Evolutionary conservation across 106 monocot species (phyloP), one percentile per base, ranked within the genome.

Genomic region (Allium sativum): DNA sequence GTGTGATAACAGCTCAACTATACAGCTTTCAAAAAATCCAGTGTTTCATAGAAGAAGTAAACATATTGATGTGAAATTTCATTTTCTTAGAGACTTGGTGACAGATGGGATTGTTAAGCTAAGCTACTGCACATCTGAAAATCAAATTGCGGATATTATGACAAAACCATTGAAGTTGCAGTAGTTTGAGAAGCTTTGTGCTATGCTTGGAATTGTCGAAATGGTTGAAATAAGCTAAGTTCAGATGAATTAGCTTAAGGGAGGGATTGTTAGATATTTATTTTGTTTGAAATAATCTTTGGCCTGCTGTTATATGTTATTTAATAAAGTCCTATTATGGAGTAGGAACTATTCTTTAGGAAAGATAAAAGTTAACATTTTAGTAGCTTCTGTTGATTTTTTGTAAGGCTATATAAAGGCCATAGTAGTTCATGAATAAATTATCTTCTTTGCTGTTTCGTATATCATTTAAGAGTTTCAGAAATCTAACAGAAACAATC

Each of bases 1-100:
- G 44, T 64, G 64, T 64, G 48, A 64, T 10, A 64, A 64, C 43
- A 64, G 18, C 21, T 64, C 64, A 7, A 48, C 64, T 18, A 64
- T 64, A 18, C 13, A 64, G 15, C 48, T 64, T 1, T 64, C 45
- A 5, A 64, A 64, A 12, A 64, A 64, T 64, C 47, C 18, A 19
- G 64, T 64, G 1, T 47, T 64, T 5, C 64, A 64, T 48, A 19
- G 64, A 0, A n/a, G 6, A 20, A 64, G 48, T 16, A 64, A 64
- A 18, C 48, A 64, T 64, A 64, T 64, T 0, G 64, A 64, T 19
- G 47, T 64, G 18, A 64, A 7, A 43, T 64, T 46, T 48, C 48
- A 64, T 20, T 64, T 47, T 44, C 46, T 64, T 1, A 17, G 64
- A 19, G 64, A 64, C 10, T 18, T 64, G 16, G 46, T 48, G 15